Base-by-base conservation (phyloP, 2,329 filamentous ascomycete genomes). In the Phaeoacremonium minimum region DNA sequence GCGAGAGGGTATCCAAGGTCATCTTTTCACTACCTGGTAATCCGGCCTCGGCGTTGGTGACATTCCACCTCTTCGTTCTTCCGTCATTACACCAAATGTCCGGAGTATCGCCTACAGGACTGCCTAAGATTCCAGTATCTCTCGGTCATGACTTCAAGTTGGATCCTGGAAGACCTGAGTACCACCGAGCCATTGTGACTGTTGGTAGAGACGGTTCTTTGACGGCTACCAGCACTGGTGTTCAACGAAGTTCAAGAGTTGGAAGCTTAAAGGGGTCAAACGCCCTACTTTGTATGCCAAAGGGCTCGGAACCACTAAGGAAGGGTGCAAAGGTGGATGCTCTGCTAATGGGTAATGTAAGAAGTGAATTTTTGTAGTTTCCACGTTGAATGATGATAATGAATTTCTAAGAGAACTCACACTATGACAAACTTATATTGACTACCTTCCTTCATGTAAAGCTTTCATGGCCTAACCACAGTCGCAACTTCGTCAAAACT, bases 1-100 rank as follows among this genome's bases (percentile, higher is more conserved):
- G 80, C 15, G 66, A 75, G 28, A 73, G 80, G 31, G 60, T 78
- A 16, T 66, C 65, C 2, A 89, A 86, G 54, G 73, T 83, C 40
- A 78, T 98, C 46, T 98, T 98, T 63, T 87, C 87, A 0, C 72
- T 98, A 0, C 93, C 93, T 0, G 93, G 93, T 0, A 98, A 98
- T 56, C 93, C 93, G 0, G 93, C 91, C 3, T 93, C 86, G 3
- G 91, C 93, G 1, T 73, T 96, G 3, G 93, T 97, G 8, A 95
- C 91, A 0, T 88, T 95, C 51, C 87, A 97, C 53, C 76, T 98
- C 2, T 97, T 98, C 59, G 89, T 97, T 7, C 70, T 98, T 9
- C 93, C 93, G 0, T 81, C 86, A 1, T 64, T 98, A 41, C 88
- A 95, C 52, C 80, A 85, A 47, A 71, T 85, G 48, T 74, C 80